Evolutionary conservation across 1,284 basidiomycete species (phyloP).

Genomic region (Papiliotrema fonsecae): DNA sequence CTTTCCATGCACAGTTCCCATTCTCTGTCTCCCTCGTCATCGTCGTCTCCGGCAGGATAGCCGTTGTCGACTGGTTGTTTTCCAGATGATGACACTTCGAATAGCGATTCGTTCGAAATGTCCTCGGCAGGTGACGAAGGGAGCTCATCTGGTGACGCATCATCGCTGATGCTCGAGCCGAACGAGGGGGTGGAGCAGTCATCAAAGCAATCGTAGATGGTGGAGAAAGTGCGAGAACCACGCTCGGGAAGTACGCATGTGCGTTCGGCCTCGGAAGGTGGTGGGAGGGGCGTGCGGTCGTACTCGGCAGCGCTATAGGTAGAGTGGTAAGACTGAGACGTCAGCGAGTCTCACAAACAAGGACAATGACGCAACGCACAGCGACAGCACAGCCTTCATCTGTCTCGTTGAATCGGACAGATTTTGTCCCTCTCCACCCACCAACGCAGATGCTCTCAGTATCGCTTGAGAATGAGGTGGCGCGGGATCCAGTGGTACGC

Average conservation of each 20-base stretch:
- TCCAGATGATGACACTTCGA: too few relatives aligned
- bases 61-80: constrained; percentile 13
- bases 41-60: constrained; percentile 10
- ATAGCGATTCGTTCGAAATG: constrained; percentile 11
- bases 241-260: constrained; percentile 45
- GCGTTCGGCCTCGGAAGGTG: constrained; percentile 45
- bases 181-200: background rate
- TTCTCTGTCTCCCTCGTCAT: constrained; percentile 18
- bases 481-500: constrained; percentile 17
- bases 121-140: constrained; percentile 9
- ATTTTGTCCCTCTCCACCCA: constrained; percentile 28
- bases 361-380: constrained; percentile 23
- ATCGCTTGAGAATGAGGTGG: constrained; percentile 1
- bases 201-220: constrained; percentile 5
- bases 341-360: background rate
- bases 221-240: constrained; percentile 29
- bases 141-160: constrained; percentile 6
- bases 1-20: constrained; percentile 43
- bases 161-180: constrained; percentile 1
- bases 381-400: constrained; percentile 36
- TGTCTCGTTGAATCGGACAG: constrained; percentile 37
- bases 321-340: constrained; percentile 36
- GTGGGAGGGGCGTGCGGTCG: constrained; percentile 48
- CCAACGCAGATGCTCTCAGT: constrained; percentile 7
- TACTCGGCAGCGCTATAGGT: constrained; percentile 48